Percentiles rank a stretch among this genome's conserved stretches.
phyloP scores from a whole-genome alignment of 176 grass and related monocot species.

The Phoenix dactylifera region DNA sequence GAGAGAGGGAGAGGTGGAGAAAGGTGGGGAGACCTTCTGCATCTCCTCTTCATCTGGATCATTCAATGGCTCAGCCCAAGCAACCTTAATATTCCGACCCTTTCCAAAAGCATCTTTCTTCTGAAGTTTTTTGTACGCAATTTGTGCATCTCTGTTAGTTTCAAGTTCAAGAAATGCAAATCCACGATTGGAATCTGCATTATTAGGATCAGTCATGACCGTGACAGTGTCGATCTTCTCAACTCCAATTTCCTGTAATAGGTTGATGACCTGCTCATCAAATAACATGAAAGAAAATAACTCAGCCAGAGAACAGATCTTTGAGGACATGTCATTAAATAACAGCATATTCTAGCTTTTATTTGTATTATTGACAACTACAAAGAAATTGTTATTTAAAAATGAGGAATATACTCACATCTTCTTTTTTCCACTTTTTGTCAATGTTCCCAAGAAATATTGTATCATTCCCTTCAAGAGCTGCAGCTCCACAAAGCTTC shows the following conservation, averaged over 20 bases:
- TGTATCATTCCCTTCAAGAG: slow-evolving; percentile 35
- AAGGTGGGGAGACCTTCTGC: slow-evolving; percentile 30
- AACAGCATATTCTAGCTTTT: slow-evolving; percentile 6
- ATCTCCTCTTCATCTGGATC: slow-evolving; percentile 46
- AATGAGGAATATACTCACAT: slow-evolving; percentile 36
- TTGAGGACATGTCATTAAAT: not conserved
- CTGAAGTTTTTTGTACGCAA: slow-evolving; percentile 55
- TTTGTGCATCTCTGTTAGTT: slow-evolving; percentile 48
- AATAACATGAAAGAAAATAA: not conserved
- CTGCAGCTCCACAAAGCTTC: slow-evolving; percentile 44
- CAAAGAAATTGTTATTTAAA: not conserved
- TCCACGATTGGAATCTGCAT: slow-evolving; percentile 39
- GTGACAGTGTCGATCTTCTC: slow-evolving; percentile 49
- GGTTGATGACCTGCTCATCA: slow-evolving; percentile 32
- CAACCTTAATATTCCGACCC: slow-evolving; percentile 32
- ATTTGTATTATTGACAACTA: not conserved
- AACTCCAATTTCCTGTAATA: slow-evolving; percentile 41
- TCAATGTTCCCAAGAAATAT: slow-evolving; percentile 64
- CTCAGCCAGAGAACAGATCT: slow-evolving; percentile 2
- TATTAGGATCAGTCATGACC: slow-evolving; percentile 31
- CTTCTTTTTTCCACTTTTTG: slow-evolving; percentile 61
- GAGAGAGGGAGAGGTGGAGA: not conserved
- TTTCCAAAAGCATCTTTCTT: slow-evolving; percentile 41
- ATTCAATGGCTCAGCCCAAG: slow-evolving; percentile 41
- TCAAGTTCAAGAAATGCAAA: slow-evolving; percentile 64